Percentiles rank a stretch among this genome's conserved stretches.
phyloP scores from a whole-genome alignment of 2,329 filamentous ascomycete genomes.

The Alternaria angustiovoidea region DNA sequence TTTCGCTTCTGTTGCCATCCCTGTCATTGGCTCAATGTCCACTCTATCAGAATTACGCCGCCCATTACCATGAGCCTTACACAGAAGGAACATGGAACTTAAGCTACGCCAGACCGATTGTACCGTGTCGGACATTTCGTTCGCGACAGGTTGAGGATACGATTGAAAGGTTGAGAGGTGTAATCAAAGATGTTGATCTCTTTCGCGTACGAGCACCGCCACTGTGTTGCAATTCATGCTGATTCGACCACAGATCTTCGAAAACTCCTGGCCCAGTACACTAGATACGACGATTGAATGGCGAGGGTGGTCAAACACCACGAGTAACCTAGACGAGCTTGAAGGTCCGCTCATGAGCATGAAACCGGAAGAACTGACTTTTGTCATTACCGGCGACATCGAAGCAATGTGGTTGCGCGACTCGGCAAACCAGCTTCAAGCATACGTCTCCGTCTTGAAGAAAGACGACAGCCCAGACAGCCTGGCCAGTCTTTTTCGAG shows the following conservation, averaged over 20 bases:
- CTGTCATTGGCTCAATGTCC: conserved; percentile 51
- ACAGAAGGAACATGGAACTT: conserved; percentile 54
- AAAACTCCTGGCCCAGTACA: conserved; percentile 77
- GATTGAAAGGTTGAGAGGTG: conserved; percentile 43
- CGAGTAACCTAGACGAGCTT: conserved; percentile 22
- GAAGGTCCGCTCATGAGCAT: conserved; percentile 5
- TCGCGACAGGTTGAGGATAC: conserved; percentile 53
- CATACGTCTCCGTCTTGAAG: conserved; percentile 67
- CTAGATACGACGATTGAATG: conserved; percentile 77
- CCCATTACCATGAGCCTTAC: conserved; percentile 52
- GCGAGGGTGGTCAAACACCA: conserved; percentile 66
- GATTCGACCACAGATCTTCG: conserved; percentile 60
- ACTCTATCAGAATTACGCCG: conserved; percentile 54
- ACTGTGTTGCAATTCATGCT: not conserved
- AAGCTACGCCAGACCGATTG: conserved; percentile 54
- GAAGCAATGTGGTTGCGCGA: conserved; percentile 64
- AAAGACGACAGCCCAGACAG: conserved; percentile 56
- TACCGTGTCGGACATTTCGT: conserved; percentile 57
- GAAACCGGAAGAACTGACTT: conserved; percentile 61
- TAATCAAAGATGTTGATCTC: conserved; percentile 65
- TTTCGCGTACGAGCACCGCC: conserved; percentile 53
- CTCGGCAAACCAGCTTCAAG: conserved; percentile 74
- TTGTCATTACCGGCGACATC: conserved; percentile 66
- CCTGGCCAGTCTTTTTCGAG: conserved; percentile 71
- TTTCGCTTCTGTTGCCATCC: conserved; percentile 18